Percentiles rank a stretch among this genome's conserved stretches.
Evolutionary conservation across 176 grass and related monocot species (phyloP).

Genomic region (Puccinellia tenuiflora): DNA sequence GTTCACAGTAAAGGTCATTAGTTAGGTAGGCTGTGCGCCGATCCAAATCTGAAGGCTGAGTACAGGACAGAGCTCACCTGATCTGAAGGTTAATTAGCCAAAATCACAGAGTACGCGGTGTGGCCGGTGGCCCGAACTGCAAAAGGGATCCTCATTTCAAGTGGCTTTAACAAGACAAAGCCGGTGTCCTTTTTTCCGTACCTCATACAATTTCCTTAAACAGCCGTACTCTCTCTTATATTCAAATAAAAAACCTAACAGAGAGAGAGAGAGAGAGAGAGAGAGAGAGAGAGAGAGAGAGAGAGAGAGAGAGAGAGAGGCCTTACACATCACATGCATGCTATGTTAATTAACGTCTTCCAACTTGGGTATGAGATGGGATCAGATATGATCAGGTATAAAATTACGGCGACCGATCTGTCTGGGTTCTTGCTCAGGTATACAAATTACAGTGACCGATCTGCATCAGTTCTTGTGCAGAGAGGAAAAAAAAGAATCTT

Average conservation of each 20-base stretch:
- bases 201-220: neutral
- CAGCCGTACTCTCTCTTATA: neutral
- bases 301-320: neutral
- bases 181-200: conserved; percentile 29
- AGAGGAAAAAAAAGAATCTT: neutral
- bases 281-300: neutral
- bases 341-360: neutral
- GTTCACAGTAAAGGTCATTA: neutral
- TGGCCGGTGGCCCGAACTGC: neutral
- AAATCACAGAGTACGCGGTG: neutral
- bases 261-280: neutral
- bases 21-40: neutral
- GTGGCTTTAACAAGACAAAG: conserved; percentile 10
- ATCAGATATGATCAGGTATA: conserved; percentile 9
- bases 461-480: neutral
- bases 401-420: conserved; percentile 11
- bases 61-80: neutral
- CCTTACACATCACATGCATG: conserved; percentile 25
- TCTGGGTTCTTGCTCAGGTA: neutral
- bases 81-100: conserved; percentile 3
- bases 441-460: neutral
- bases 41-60: neutral
- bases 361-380: conserved; percentile 1
- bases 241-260: neutral
- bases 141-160: neutral